Evolutionary conservation across 352 stramenopile genomes (phyloP).

Genomic region (Pythium coloratum): DNA sequence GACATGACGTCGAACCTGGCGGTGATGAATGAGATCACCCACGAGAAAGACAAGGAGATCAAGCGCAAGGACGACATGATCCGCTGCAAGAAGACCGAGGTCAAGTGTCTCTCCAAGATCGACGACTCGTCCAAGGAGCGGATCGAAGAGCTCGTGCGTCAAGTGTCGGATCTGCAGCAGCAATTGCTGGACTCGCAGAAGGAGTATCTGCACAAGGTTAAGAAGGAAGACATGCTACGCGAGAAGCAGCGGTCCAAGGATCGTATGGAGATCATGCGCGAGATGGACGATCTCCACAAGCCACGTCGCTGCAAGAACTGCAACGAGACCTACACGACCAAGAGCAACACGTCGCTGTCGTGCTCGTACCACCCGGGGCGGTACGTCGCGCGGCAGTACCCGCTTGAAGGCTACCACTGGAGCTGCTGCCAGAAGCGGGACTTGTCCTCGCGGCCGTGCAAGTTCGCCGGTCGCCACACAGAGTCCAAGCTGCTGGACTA

Average conservation of each 20-base stretch:
- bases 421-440: conserved; percentile 84
- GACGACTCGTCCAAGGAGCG: conserved; percentile 76
- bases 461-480: conserved; percentile 73
- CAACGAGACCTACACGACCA: conserved; percentile 80
- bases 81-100: conserved; percentile 73
- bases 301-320: conserved; percentile 76
- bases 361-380: conserved; percentile 78
- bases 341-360: conserved; percentile 80
- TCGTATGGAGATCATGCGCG: conserved; percentile 64
- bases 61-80: conserved; percentile 65
- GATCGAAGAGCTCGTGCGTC: conserved; percentile 74
- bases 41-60: conserved; percentile 61
- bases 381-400: conserved; percentile 75
- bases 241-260: conserved; percentile 71
- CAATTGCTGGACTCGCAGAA: conserved; percentile 79
- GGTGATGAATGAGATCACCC: conserved; percentile 48
- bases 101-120: conserved; percentile 74
- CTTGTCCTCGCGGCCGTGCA: conserved; percentile 72
- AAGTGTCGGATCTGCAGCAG: conserved; percentile 67
- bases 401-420: conserved; percentile 81
- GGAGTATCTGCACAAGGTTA: conserved; percentile 79
- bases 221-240: conserved; percentile 64
- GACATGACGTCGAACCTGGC: conserved; percentile 50
- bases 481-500: conserved; percentile 68
- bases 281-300: conserved; percentile 76